Conservation (phyloP, 768 basidiomycete genomes). For the Tylopilus intermedius region DNA sequence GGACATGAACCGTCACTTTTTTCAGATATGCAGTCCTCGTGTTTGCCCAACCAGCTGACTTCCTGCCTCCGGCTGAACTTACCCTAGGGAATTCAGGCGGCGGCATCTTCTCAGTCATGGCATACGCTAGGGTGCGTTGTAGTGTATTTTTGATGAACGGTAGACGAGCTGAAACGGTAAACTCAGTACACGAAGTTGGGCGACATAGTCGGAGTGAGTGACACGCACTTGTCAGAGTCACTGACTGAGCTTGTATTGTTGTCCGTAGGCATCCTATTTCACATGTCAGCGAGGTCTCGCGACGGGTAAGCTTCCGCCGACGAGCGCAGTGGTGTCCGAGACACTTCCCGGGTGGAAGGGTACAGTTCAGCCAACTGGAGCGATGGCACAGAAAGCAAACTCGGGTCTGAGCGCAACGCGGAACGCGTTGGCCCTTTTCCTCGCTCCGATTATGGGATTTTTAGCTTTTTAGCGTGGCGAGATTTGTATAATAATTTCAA, state of each 20-base stretch:
- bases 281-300: constrained; percentile 66
- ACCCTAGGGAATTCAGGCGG: constrained; percentile 47
- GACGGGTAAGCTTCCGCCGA: constrained; percentile 48
- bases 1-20: neutral
- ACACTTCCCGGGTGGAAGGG: constrained; percentile 41
- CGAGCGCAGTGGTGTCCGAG: constrained; percentile 61
- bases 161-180: neutral
- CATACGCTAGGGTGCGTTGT: constrained; percentile 49
- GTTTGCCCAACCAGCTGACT: constrained; percentile 57
- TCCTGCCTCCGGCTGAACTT: constrained; percentile 57
- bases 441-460: constrained; percentile 28
- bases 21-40: constrained; percentile 64
- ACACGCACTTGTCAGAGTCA: neutral
- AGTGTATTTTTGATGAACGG: neutral
- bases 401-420: constrained; percentile 17
- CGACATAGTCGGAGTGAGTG: constrained; percentile 52
- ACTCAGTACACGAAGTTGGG: constrained; percentile 52
- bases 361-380: constrained; percentile 10
- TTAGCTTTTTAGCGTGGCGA: constrained; percentile 18
- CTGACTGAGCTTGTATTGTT: constrained; percentile 3
- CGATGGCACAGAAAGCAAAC: constrained; percentile 19
- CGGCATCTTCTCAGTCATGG: constrained; percentile 49
- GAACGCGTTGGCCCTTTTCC: constrained; percentile 19
- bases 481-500: neutral
- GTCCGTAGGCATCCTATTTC: constrained; percentile 59